Base-by-base conservation (phyloP, 345 rosid genomes). In the Eucalyptus lansdowneana region DNA sequence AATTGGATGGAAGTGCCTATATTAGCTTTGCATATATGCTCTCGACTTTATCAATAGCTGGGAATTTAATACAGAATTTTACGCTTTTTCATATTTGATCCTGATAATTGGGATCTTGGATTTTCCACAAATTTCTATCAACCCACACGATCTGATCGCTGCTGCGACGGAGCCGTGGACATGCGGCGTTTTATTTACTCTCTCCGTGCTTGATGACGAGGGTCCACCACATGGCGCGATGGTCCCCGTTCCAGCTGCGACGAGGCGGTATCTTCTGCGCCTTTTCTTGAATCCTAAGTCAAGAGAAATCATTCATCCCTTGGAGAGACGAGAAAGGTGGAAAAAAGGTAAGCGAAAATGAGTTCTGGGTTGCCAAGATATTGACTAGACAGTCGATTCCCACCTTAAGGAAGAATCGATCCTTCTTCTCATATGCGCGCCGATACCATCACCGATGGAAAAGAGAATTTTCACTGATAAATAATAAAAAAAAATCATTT, bases 21-120 rank as follows among this genome's bases (percentile, higher is more conserved):
- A 0, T 53, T 53, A 53, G 11, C 25, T 21, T 1, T 0, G 1
- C 58, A 21, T 53, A 53, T 21, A 0, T 21, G 1, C 0, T 8
- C 11, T 53, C 5, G 11, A 53, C 58, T 53, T 3, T 2, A 19
- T 53, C 10, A 3, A 53, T 1, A 53, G 1, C 4, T 19, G 24
- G 24, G 10, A 8, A 53, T 0, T 53, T 2, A 53, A 7, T 53
- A 53, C 56, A 50, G 16, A 50, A 50, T 50, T 50, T 53, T 2
- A 53, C 58, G 4, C 9, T 1, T 53, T 21, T 21, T 8, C 58
- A 53, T 21, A 21, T 8, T 53, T 21, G 58, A 53, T 21, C 9
- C 11, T 21, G 58, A 21, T 53, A 53, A 53, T 53, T 21, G 58
- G 25, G 58, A 53, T 2, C 0, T 21, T 21, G 0, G 58, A 0